Percentiles rank a stretch among this genome's conserved stretches.
Conservation (phyloP, 495 filamentous ascomycete genomes). For the Daldinia concentrica region DNA sequence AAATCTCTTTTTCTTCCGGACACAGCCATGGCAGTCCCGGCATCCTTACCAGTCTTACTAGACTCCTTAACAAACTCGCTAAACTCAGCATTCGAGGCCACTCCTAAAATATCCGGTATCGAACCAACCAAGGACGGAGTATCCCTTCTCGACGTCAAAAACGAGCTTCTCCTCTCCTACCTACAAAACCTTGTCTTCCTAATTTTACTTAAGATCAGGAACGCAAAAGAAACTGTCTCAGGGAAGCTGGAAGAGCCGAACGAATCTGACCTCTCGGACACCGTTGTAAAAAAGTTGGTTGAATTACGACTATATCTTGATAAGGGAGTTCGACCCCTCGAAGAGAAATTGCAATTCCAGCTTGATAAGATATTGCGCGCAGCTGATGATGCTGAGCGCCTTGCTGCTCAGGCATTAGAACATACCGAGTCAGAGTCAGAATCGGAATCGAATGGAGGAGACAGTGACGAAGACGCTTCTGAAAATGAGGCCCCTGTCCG, state of each 20-base stretch:
- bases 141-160: slow-evolving; percentile 92
- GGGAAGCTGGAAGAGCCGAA: slow-evolving; percentile 35
- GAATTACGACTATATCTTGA: slow-evolving; percentile 89
- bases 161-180: slow-evolving; percentile 94
- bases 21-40: slow-evolving; percentile 57
- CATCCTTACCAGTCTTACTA: slow-evolving; percentile 66
- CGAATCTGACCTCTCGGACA: slow-evolving; percentile 39
- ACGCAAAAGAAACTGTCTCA: slow-evolving; percentile 52
- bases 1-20: background rate
- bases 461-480: slow-evolving; percentile 50
- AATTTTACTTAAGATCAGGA: slow-evolving; percentile 81
- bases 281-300: slow-evolving; percentile 82
- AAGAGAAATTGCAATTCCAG: slow-evolving; percentile 84
- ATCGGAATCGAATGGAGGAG: slow-evolving; percentile 53
- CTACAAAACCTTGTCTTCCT: slow-evolving; percentile 93
- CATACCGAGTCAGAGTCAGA: slow-evolving; percentile 47
- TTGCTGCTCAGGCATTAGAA: slow-evolving; percentile 45
- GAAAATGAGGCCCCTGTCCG: slow-evolving; percentile 51
- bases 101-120: slow-evolving; percentile 66
- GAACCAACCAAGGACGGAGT: slow-evolving; percentile 82
- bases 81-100: slow-evolving; percentile 64
- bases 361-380: slow-evolving; percentile 90
- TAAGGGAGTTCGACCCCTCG: slow-evolving; percentile 88
- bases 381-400: slow-evolving; percentile 75
- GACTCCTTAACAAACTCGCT: slow-evolving; percentile 72